Evolutionary conservation across 1,284 basidiomycete genomes (phyloP).

Genomic region (Phlebopus sp.): DNA sequence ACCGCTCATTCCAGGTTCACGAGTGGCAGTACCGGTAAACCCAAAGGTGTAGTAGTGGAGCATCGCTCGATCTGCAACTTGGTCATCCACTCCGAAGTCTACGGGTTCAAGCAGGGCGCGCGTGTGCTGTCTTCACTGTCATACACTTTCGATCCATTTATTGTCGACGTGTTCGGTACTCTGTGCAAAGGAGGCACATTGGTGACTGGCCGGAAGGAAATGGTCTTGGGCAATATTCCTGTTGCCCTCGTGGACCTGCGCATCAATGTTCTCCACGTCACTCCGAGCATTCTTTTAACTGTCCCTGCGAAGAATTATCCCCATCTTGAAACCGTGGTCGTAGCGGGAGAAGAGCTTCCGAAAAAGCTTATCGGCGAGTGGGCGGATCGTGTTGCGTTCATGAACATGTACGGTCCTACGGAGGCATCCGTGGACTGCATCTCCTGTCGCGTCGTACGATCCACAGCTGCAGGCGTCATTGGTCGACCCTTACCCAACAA

Average conservation of each 20-base stretch:
- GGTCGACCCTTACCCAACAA: constrained; percentile 21
- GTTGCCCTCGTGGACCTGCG: constrained; percentile 5
- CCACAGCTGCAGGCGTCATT: constrained; percentile 9
- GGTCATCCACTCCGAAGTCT: constrained; percentile 6
- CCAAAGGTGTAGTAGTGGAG: constrained; percentile 24
- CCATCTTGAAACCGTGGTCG: constrained; percentile 11
- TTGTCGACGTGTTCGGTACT: constrained; percentile 11
- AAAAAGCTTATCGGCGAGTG: constrained; percentile 15
- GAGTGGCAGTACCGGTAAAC: constrained; percentile 20
- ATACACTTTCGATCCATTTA: constrained; percentile 14
- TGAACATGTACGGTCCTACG: constrained; percentile 24
- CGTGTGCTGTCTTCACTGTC: constrained; percentile 10
- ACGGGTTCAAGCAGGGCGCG: constrained; percentile 5
- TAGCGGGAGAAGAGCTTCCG: constrained; percentile 14
- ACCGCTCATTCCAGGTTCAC: constrained; percentile 7
- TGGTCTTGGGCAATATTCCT: constrained; percentile 13
- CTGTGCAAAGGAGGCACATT: constrained; percentile 13
- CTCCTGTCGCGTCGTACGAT: constrained; percentile 6
- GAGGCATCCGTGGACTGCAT: constrained; percentile 17
- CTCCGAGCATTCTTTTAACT: constrained; percentile 10
- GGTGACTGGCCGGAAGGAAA: constrained; percentile 14
- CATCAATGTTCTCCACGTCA: constrained; percentile 12
- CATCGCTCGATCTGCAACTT: constrained; percentile 20
- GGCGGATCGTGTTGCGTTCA: constrained; percentile 12
- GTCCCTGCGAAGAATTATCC: constrained; percentile 11